These are phyloP conservation scores for Inga laurina DNA, from an alignment of 306 rosid genomes.

Conservation along the genomic window DNA sequence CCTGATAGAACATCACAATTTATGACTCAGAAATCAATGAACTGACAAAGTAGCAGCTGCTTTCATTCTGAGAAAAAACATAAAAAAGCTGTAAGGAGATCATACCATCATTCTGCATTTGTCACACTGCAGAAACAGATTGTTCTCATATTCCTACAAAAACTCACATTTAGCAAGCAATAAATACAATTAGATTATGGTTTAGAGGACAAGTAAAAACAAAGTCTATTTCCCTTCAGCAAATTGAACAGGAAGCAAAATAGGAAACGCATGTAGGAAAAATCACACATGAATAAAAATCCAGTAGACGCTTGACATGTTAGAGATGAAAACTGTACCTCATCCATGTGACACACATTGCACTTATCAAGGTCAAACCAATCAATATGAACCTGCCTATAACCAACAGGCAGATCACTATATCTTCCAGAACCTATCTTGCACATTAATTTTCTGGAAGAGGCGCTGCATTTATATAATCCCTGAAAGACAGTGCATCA, in stretches of 20 bases:
- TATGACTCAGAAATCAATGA: constrained; percentile 25
- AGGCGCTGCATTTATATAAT: constrained; percentile 59
- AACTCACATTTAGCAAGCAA: constrained; percentile 38
- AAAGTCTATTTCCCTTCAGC: constrained; percentile 22
- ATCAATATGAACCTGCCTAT: constrained; percentile 95
- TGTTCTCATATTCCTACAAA: constrained; percentile 92
- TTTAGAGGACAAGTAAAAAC: constrained; percentile 1
- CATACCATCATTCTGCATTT: constrained; percentile 99
- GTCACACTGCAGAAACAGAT: constrained; percentile 96
- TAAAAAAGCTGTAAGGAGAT: background rate
- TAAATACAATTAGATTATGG: constrained; percentile 3
- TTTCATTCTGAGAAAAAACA: background rate
- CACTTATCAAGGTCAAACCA: constrained; percentile 99
- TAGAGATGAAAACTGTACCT: constrained; percentile 54
- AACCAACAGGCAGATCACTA: constrained; percentile 70
- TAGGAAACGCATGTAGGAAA: constrained; percentile 18
- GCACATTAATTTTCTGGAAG: constrained; percentile 54
- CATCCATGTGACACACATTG: constrained; percentile 99
- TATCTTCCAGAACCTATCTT: constrained; percentile 67
- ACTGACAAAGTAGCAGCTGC: constrained; percentile 19
- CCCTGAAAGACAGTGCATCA: constrained; percentile 54
- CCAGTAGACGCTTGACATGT: constrained; percentile 13
- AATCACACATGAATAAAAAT: background rate
- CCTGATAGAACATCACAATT: constrained; percentile 49
- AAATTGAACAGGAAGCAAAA: constrained; percentile 3